Evolutionary conservation across 1,284 basidiomycete genomes (phyloP).

Genomic region (Leccinum insigne): DNA sequence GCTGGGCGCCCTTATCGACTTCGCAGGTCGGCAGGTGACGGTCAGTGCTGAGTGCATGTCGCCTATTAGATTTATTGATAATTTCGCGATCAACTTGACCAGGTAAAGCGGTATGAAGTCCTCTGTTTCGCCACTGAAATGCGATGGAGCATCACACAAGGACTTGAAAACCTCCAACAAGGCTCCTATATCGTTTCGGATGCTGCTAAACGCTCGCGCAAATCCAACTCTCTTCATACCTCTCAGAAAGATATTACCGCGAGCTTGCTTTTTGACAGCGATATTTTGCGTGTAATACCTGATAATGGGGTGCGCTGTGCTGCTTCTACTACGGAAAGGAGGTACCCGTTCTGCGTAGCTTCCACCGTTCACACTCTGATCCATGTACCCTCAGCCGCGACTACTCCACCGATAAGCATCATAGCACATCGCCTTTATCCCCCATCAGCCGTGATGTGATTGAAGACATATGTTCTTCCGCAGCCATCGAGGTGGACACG

Average conservation of each 20-base stretch:
- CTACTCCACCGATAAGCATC: not conserved
- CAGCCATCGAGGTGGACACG: conserved; percentile 1
- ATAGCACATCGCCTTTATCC: conserved; percentile 13
- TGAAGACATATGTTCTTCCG: conserved; percentile 17
- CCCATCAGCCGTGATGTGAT: conserved; percentile 22
- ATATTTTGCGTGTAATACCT: conserved; percentile 19
- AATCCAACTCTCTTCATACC: not conserved
- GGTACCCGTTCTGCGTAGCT: conserved; percentile 7
- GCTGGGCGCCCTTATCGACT: conserved; percentile 25
- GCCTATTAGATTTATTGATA: not conserved
- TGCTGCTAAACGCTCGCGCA: conserved; percentile 1
- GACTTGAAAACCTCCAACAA: conserved; percentile 17
- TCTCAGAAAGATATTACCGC: not conserved
- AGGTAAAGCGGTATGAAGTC: conserved; percentile 32
- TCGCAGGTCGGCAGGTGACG: conserved; percentile 23
- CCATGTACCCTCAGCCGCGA: conserved; percentile 12
- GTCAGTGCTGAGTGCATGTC: conserved; percentile 11
- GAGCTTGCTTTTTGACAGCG: conserved; percentile 16
- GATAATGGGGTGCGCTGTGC: not conserved
- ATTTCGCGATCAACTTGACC: not conserved
- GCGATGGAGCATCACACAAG: conserved; percentile 24
- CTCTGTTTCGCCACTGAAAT: conserved; percentile 29
- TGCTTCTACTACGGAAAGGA: conserved; percentile 4
- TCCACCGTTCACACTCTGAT: not conserved
- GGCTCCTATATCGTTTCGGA: conserved; percentile 21